Conservation (phyloP, 441 rosid species). For the Oxalis stricta region DNA sequence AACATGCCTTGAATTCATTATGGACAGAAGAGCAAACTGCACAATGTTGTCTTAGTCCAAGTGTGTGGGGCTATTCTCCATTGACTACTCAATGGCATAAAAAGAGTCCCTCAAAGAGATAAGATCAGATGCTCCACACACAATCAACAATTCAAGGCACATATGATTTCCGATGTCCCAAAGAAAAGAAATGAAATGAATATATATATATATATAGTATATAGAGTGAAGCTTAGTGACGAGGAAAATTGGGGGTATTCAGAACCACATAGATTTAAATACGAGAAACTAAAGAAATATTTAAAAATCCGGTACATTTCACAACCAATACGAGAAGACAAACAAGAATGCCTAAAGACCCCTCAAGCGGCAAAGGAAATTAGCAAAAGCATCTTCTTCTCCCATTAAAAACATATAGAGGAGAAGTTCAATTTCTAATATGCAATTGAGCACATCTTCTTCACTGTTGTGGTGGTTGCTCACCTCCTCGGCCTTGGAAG, state of each 20-base stretch:
- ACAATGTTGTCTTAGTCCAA: too few relatives aligned
- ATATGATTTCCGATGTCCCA: too few relatives aligned
- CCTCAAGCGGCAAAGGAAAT: slow-evolving; percentile 15
- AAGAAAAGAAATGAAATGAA: background rate
- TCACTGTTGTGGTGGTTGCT: slow-evolving; percentile 23
- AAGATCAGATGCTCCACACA: too few relatives aligned
- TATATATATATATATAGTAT: too few relatives aligned
- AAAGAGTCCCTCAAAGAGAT: too few relatives aligned
- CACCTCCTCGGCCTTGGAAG: slow-evolving; percentile 40
- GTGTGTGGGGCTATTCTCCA: too few relatives aligned
- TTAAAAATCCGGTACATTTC: slow-evolving; percentile 9
- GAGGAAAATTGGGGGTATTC: slow-evolving; percentile 1
- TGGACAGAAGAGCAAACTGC: too few relatives aligned
- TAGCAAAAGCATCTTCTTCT: slow-evolving; percentile 39
- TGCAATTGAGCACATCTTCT: slow-evolving; percentile 9
- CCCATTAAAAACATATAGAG: slow-evolving; percentile 33
- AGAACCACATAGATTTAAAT: slow-evolving; percentile 10
- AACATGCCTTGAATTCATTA: too few relatives aligned
- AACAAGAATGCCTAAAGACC: slow-evolving; percentile 25
- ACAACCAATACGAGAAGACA: slow-evolving; percentile 21
- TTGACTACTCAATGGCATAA: too few relatives aligned
- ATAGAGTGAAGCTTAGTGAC: too few relatives aligned
- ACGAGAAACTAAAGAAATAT: slow-evolving; percentile 1
- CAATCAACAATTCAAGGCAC: too few relatives aligned
- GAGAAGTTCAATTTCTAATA: slow-evolving; percentile 30